These are phyloP conservation scores for Helicostylum pulchrum DNA, from an alignment of 192 early-diverging fungal species.

Conservation along the genomic window DNA sequence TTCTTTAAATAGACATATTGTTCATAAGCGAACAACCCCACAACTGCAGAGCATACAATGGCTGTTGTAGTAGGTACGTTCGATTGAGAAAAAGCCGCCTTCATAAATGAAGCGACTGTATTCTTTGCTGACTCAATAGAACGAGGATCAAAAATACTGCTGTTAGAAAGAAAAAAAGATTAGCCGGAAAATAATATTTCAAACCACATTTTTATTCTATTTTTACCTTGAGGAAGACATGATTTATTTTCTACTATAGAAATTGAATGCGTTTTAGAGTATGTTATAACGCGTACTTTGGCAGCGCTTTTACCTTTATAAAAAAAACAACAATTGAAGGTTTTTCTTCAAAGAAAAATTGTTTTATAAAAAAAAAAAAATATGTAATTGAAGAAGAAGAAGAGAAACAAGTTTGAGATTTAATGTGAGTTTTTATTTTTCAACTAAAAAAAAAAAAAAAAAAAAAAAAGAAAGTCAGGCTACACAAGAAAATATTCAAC, in stretches of 20 bases:
- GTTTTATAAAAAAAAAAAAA: conserved; percentile 5
- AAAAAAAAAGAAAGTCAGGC: neutral
- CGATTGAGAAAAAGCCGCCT: conserved; percentile 18
- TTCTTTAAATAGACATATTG: conserved; percentile 39
- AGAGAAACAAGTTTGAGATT: conserved; percentile 4
- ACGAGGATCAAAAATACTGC: conserved; percentile 33
- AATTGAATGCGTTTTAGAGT: neutral
- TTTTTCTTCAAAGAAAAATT: neutral
- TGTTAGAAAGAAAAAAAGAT: neutral
- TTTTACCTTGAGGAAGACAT: conserved; percentile 18
- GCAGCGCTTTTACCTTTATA: no score
- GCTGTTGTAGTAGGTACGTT: conserved; percentile 28
- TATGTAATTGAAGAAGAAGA: neutral
- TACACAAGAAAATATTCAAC: neutral
- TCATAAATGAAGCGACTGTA: conserved; percentile 29
- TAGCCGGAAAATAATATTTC: no score
- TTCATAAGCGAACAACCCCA: conserved; percentile 37
- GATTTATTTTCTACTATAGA: neutral
- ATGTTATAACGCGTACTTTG: neutral
- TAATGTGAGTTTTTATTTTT: conserved; percentile 10
- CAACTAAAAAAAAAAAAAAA: conserved; percentile 2
- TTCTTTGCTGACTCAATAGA: conserved; percentile 29
- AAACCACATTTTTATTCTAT: no score
- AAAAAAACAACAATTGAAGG: no score
- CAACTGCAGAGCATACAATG: conserved; percentile 25